Percentiles rank a stretch among this genome's conserved stretches.
These are phyloP conservation scores for Russula compacta DNA, from an alignment of 768 basidiomycete genomes.

Conservation along the genomic window DNA sequence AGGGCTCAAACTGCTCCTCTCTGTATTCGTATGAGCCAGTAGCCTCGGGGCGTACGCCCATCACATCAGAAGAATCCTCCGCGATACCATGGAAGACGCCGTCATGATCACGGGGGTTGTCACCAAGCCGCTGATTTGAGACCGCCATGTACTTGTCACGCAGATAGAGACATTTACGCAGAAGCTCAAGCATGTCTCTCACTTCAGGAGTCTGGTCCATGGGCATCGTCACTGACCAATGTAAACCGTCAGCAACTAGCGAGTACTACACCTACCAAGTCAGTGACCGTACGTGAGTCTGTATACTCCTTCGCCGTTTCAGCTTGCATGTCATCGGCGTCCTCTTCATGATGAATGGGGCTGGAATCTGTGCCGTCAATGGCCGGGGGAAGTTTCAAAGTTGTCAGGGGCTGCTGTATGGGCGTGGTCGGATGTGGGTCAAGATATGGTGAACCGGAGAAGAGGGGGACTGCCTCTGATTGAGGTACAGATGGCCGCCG, in stretches of 20 bases:
- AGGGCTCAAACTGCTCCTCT: conserved; percentile 40
- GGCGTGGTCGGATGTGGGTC: not conserved
- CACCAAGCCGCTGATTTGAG: conserved; percentile 87
- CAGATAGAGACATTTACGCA: conserved; percentile 79
- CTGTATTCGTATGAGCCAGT: conserved; percentile 26
- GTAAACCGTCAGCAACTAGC: conserved; percentile 11
- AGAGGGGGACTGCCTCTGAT: conserved; percentile 28
- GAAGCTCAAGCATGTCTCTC: conserved; percentile 47
- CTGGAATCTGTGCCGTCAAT: conserved; percentile 1
- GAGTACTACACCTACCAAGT: conserved; percentile 13
- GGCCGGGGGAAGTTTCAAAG: not conserved
- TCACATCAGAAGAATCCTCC: conserved; percentile 52
- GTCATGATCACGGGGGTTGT: conserved; percentile 91
- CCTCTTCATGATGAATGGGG: not conserved
- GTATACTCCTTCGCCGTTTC: conserved; percentile 7
- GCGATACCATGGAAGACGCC: conserved; percentile 61
- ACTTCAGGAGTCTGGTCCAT: conserved; percentile 23
- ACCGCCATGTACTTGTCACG: conserved; percentile 91
- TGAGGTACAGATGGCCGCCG: conserved; percentile 49
- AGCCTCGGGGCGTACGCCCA: conserved; percentile 58
- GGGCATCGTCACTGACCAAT: not conserved
- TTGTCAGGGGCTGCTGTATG: not conserved
- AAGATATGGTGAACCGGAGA: conserved; percentile 21
- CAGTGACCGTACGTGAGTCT: not conserved
- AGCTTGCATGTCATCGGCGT: not conserved